phyloP scores from a whole-genome alignment of 2,329 filamentous ascomycete genomes.

The Celoporthe dispersa region DNA sequence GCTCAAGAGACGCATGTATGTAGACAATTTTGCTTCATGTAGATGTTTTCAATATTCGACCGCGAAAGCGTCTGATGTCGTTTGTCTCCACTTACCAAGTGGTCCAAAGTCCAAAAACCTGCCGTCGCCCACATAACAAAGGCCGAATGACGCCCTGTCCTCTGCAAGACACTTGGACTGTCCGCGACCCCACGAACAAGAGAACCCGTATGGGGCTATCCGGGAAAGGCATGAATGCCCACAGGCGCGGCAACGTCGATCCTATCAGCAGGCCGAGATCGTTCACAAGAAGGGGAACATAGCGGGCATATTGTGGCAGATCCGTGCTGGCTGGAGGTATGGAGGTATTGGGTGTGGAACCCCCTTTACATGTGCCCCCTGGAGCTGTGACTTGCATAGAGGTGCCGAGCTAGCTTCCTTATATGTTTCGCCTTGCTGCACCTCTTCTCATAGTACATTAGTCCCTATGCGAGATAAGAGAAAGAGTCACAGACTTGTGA shows the following conservation, averaged over 20 bases:
- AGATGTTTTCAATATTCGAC: background rate
- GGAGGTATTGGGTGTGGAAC: background rate
- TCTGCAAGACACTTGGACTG: background rate
- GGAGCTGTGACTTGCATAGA: conserved; percentile 5
- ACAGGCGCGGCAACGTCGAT: background rate
- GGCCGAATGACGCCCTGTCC: background rate
- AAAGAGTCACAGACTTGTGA: background rate
- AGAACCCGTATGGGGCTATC: background rate
- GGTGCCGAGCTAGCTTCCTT: conserved; percentile 10
- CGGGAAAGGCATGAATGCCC: background rate
- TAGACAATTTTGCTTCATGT: too few species aligned
- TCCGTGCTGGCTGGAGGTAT: background rate
- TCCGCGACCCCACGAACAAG: background rate
- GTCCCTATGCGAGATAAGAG: conserved; percentile 12
- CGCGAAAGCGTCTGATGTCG: background rate
- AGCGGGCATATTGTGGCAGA: background rate
- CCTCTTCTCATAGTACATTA: background rate
- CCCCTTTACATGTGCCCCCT: background rate
- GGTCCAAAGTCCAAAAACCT: background rate
- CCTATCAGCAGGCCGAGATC: background rate
- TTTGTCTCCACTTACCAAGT: background rate
- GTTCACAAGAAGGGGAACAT: background rate
- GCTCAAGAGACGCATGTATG: too few species aligned
- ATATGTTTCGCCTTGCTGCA: conserved; percentile 9
- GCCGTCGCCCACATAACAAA: background rate